A percentile compares a stretch with the other conserved stretches of the same genome.
phyloP scores from a whole-genome alignment of 495 filamentous ascomycete genomes.

The Platismatia glauca region DNA sequence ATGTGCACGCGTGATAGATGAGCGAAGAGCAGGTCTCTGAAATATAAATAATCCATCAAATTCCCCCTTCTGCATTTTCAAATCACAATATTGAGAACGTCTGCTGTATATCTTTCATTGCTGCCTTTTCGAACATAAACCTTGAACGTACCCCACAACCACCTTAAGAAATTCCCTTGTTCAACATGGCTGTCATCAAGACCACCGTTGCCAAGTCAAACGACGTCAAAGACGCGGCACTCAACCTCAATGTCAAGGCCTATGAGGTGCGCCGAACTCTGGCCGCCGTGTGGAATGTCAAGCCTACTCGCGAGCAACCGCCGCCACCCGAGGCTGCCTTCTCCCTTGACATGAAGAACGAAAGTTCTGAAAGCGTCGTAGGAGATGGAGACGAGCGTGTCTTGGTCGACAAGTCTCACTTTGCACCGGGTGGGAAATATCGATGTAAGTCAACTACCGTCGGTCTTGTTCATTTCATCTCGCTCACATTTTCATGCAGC shows the following conservation, averaged over 20 bases:
- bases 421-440: conserved; percentile 31
- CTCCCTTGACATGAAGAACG: conserved; percentile 19
- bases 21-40: neutral
- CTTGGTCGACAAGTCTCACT: conserved; percentile 24
- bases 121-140: neutral
- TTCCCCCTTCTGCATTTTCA: neutral
- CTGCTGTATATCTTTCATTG: neutral
- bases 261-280: conserved; percentile 23
- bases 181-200: conserved; percentile 11
- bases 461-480: neutral
- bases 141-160: neutral
- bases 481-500: conserved; percentile 22
- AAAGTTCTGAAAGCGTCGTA: conserved; percentile 17
- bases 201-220: conserved; percentile 17
- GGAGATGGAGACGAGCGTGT: conserved; percentile 23
- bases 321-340: conserved; percentile 14
- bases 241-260: conserved; percentile 22
- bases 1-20: neutral
- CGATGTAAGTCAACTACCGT: conserved; percentile 22
- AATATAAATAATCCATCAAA: neutral
- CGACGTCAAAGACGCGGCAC: conserved; percentile 19
- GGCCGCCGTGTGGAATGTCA: conserved; percentile 23
- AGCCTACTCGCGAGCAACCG: conserved; percentile 15
- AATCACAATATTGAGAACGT: neutral
- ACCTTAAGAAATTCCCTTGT: neutral